Conservation (phyloP, 2,329 filamentous ascomycete genomes). For the Myriosclerotinia curreyana region DNA sequence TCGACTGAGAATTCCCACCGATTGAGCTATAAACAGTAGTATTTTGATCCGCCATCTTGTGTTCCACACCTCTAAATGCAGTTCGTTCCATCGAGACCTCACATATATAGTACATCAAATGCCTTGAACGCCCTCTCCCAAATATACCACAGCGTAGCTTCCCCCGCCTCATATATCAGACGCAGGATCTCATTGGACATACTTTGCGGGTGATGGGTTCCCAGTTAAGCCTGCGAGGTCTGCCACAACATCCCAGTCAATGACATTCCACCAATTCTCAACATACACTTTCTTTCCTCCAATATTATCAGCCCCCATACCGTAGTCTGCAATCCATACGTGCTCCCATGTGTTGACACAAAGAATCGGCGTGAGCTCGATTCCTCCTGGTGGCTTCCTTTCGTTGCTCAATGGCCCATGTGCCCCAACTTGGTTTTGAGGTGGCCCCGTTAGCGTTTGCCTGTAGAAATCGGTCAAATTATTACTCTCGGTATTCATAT, state of each 20-base stretch:
- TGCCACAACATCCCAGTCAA: slow-evolving; percentile 79
- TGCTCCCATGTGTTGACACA: slow-evolving; percentile 98
- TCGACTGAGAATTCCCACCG: not conserved
- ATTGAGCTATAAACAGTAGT: slow-evolving; percentile 15
- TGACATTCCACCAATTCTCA: slow-evolving; percentile 78
- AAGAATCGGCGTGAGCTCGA: slow-evolving; percentile 70
- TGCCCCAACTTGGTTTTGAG: slow-evolving; percentile 40
- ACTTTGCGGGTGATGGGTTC: not conserved
- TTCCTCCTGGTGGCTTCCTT: slow-evolving; percentile 58
- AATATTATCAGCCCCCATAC: slow-evolving; percentile 53
- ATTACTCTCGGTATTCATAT: slow-evolving; percentile 63
- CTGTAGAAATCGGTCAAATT: slow-evolving; percentile 43
- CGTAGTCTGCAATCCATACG: slow-evolving; percentile 81
- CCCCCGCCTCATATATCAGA: slow-evolving; percentile 3
- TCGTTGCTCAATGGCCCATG: slow-evolving; percentile 34
- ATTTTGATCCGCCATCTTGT: slow-evolving; percentile 10
- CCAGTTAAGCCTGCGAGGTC: slow-evolving; percentile 25
- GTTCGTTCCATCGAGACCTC: slow-evolving; percentile 17
- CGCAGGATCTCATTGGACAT: not conserved
- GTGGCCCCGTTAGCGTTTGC: slow-evolving; percentile 33
- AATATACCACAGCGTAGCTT: slow-evolving; percentile 21
- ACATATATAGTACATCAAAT: slow-evolving; percentile 22
- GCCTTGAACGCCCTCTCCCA: slow-evolving; percentile 24
- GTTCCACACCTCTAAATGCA: slow-evolving; percentile 18
- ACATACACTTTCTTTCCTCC: slow-evolving; percentile 74